Evolutionary conservation across 805 yeast species (phyloP).

Genomic region (Wickerhamiella parazyma): DNA sequence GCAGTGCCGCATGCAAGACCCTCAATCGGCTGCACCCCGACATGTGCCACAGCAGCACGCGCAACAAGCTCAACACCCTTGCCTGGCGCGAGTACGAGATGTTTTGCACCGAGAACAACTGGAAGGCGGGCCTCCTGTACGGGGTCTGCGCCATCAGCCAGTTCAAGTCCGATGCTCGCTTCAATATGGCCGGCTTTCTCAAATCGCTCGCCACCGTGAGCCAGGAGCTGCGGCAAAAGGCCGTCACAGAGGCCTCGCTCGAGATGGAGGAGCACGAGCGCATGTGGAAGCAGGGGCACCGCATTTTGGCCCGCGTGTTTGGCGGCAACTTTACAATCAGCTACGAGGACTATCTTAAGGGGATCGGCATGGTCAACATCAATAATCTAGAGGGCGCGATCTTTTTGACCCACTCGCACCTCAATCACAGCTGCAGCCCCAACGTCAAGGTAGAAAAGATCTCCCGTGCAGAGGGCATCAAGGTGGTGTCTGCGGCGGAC

Average conservation of each 20-base stretch:
- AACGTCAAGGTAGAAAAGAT: slow-evolving; percentile 41
- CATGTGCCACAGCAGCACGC: slow-evolving; percentile 40
- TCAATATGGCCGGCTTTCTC: slow-evolving; percentile 31
- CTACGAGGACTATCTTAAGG: slow-evolving; percentile 43
- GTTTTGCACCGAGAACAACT: slow-evolving; percentile 48
- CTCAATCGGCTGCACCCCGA: slow-evolving; percentile 38
- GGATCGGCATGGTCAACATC: slow-evolving; percentile 61
- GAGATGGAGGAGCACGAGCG: slow-evolving; percentile 25
- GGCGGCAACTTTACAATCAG: slow-evolving; percentile 22
- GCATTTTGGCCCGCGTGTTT: slow-evolving; percentile 38
- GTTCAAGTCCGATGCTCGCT: slow-evolving; percentile 13
- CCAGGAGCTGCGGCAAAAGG: slow-evolving; percentile 49
- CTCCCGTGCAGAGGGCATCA: slow-evolving; percentile 40
- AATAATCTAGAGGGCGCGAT: slow-evolving; percentile 56
- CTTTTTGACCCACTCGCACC: slow-evolving; percentile 49
- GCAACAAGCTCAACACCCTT: slow-evolving; percentile 23
- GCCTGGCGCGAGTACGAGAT: slow-evolving; percentile 44
- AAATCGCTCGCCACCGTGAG: slow-evolving; percentile 54
- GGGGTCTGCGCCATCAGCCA: slow-evolving; percentile 40
- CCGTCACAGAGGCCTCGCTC: slow-evolving; percentile 31
- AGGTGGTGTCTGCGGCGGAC: slow-evolving; percentile 43
- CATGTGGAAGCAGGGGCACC: slow-evolving; percentile 48
- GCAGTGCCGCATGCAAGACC: slow-evolving; percentile 48
- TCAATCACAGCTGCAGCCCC: slow-evolving; percentile 69
- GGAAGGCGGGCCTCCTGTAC: slow-evolving; percentile 57